Conservation (phyloP, 2,329 filamentous ascomycete genomes). For the Didymella arachidicola region DNA sequence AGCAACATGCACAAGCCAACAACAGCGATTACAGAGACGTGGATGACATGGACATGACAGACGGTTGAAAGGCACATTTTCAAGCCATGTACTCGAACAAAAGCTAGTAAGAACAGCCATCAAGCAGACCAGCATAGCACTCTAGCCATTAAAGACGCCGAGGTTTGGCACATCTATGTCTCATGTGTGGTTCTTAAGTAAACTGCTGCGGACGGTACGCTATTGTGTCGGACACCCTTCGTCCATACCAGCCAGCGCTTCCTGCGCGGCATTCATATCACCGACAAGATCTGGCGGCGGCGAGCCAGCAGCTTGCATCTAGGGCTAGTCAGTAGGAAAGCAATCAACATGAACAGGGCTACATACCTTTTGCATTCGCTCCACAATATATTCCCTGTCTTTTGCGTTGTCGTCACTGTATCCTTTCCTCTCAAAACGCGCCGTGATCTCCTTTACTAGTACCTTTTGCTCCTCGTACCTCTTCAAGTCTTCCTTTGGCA, state of each 20-base stretch:
- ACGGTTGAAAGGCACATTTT: constrained; percentile 23
- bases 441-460: constrained; percentile 85
- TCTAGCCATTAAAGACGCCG: neutral
- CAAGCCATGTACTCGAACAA: neutral
- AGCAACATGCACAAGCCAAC: constrained; percentile 30
- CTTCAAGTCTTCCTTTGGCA: constrained; percentile 73
- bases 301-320: constrained; percentile 97
- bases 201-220: constrained; percentile 22
- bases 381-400: constrained; percentile 91
- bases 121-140: neutral
- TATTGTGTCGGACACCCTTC: constrained; percentile 70
- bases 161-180: neutral
- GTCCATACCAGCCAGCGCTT: constrained; percentile 65
- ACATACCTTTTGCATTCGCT: constrained; percentile 92
- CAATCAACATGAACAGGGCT: neutral
- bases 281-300: constrained; percentile 91
- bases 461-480: constrained; percentile 82
- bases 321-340: constrained; percentile 13
- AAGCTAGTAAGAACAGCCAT: neutral
- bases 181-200: constrained; percentile 1
- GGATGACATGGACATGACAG: constrained; percentile 48
- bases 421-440: constrained; percentile 80
- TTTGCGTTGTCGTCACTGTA: constrained; percentile 83
- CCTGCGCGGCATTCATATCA: constrained; percentile 84
- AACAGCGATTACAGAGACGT: constrained; percentile 22